A percentile compares a stretch with the other conserved stretches of the same genome.
Conservation (phyloP, 2,329 filamentous ascomycete species). For the Colletotrichum simmondsii region DNA sequence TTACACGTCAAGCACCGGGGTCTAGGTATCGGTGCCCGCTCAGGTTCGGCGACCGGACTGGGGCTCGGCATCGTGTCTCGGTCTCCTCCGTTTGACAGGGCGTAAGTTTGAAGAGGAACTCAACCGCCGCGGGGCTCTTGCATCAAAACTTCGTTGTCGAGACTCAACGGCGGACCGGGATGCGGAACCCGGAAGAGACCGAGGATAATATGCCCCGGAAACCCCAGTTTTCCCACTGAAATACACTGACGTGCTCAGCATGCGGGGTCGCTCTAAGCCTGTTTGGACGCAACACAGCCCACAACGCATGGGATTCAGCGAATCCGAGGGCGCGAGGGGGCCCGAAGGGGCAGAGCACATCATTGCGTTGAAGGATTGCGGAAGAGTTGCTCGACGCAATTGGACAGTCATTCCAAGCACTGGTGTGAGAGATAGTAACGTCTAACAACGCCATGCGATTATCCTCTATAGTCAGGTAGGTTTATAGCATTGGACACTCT, state of each 20-base stretch:
- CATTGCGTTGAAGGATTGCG: slow-evolving; percentile 4
- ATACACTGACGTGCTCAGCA: slow-evolving; percentile 18
- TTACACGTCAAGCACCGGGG: slow-evolving; percentile 23
- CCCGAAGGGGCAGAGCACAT: slow-evolving; percentile 8
- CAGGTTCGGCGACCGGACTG: not conserved
- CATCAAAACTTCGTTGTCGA: not conserved
- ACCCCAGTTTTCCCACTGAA: slow-evolving; percentile 22
- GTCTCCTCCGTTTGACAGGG: not conserved
- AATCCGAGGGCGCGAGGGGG: not conserved
- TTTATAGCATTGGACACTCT: too few species aligned
- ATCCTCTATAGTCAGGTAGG: too few species aligned
- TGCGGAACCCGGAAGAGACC: slow-evolving; percentile 21
- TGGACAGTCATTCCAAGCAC: not conserved
- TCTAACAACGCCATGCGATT: too few species aligned
- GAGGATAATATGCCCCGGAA: slow-evolving; percentile 16
- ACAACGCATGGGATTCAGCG: not conserved
- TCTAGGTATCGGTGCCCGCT: not conserved
- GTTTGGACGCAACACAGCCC: not conserved
- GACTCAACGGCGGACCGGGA: not conserved
- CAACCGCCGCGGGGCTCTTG: not conserved
- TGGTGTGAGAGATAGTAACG: too few species aligned
- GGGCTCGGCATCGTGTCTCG: slow-evolving; percentile 18
- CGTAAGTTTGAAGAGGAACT: not conserved
- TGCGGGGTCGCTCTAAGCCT: slow-evolving; percentile 19
- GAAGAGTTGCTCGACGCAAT: not conserved